Evolutionary conservation across 176 grass and related monocot genomes (phyloP).

Genomic region (Poa pratensis): DNA sequence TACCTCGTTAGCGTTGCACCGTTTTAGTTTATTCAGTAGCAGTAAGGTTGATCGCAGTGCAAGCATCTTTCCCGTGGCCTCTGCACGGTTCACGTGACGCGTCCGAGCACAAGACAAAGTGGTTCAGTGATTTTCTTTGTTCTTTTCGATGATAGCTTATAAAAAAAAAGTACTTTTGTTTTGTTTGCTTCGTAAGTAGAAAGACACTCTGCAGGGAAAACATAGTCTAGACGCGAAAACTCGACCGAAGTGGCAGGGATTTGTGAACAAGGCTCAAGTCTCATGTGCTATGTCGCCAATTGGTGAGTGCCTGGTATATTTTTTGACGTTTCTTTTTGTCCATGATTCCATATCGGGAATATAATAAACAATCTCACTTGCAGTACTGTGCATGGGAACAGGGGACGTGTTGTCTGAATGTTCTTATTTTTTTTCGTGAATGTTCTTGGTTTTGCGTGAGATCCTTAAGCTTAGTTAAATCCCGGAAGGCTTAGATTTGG

Average conservation of each 20-base stretch:
- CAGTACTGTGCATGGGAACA: conserved; percentile 33
- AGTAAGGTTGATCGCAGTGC: conserved; percentile 31
- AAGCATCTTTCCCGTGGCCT: conserved; percentile 42
- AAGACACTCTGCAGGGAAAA: background rate
- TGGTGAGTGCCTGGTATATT: background rate
- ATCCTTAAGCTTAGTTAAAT: background rate
- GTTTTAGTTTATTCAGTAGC: background rate
- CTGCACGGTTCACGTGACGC: conserved; percentile 37
- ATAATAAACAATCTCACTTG: background rate
- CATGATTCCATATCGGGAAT: conserved; percentile 5
- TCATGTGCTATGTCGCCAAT: background rate
- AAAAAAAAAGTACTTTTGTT: background rate
- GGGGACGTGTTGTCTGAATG: conserved; percentile 50
- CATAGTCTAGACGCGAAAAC: background rate
- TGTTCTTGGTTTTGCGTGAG: conserved; percentile 42
- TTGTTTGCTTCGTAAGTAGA: background rate
- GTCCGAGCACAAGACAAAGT: conserved; percentile 27
- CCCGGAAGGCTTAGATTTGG: background rate
- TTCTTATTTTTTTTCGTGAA: conserved; percentile 41
- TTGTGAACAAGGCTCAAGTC: background rate
- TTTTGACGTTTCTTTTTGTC: conserved; percentile 7
- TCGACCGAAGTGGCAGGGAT: background rate
- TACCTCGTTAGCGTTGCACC: background rate
- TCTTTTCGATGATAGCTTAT: background rate
- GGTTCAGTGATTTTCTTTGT: conserved; percentile 25